Evolutionary conservation across 140 eudicot species (phyloP).

Genomic region (Flaveria floridana): DNA sequence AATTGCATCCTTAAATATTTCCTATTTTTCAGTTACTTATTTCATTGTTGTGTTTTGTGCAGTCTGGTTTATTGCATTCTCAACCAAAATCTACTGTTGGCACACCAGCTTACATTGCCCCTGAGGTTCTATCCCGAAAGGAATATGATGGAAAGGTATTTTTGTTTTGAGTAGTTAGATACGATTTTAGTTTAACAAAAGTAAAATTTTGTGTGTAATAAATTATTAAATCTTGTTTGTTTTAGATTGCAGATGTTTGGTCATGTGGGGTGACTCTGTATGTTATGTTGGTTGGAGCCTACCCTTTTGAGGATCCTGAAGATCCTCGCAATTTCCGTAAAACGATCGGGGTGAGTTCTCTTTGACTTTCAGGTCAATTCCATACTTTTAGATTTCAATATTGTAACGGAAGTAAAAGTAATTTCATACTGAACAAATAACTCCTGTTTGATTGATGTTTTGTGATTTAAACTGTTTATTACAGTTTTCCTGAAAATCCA

Average conservation of each 20-base stretch:
- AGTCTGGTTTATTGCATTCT: constrained; percentile 90
- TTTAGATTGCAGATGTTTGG: constrained; percentile 78
- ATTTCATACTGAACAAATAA: not conserved
- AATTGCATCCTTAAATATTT: constrained; percentile 12
- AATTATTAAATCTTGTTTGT: constrained; percentile 17
- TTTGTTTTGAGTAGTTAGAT: not conserved
- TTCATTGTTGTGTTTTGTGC: constrained; percentile 27
- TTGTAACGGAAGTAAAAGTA: not conserved
- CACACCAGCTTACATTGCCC: constrained; percentile 97
- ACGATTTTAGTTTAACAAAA: not conserved
- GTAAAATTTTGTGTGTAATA: not conserved
- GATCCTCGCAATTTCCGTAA: constrained; percentile 76
- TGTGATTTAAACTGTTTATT: not conserved
- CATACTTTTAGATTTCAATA: not conserved
- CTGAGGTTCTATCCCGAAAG: constrained; percentile 83
- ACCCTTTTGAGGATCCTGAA: constrained; percentile 75
- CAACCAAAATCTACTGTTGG: constrained; percentile 98
- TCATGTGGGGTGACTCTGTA: constrained; percentile 73
- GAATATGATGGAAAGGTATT: constrained; percentile 96
- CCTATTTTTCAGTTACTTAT: not conserved
- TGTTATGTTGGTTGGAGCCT: constrained; percentile 74
- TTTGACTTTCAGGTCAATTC: constrained; percentile 24
- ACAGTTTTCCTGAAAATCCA: not conserved
- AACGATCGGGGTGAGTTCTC: constrained; percentile 63
- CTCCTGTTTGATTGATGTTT: not conserved